Evolutionary conservation across 805 yeast species (phyloP).

Genomic region (Candida pini): DNA sequence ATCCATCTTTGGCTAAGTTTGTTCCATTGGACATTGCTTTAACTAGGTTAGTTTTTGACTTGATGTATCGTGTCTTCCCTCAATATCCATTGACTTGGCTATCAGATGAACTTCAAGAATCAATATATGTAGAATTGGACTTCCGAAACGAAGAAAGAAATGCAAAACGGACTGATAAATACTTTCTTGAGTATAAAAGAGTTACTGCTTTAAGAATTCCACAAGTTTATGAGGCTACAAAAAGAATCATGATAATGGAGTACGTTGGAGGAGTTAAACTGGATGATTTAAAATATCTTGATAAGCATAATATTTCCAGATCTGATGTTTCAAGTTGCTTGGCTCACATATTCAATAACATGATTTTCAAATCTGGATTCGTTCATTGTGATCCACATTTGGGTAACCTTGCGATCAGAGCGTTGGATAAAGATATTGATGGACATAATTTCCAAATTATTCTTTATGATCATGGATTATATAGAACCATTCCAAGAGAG

Average conservation of each 20-base stretch:
- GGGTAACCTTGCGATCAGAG: slow-evolving; percentile 85
- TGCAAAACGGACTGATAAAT: slow-evolving; percentile 61
- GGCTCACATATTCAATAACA: slow-evolving; percentile 85
- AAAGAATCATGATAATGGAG: slow-evolving; percentile 83
- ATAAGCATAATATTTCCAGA: slow-evolving; percentile 58
- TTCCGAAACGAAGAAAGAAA: slow-evolving; percentile 83
- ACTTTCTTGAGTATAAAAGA: slow-evolving; percentile 51
- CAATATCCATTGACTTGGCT: slow-evolving; percentile 93
- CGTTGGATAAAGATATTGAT: slow-evolving; percentile 25
- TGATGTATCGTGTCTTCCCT: slow-evolving; percentile 78
- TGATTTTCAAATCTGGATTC: slow-evolving; percentile 92
- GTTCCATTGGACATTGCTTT: slow-evolving; percentile 85
- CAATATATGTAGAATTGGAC: slow-evolving; percentile 87
- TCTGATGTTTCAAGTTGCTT: slow-evolving; percentile 79
- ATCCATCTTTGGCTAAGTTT: slow-evolving; percentile 78
- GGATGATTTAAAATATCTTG: slow-evolving; percentile 66
- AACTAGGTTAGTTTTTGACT: slow-evolving; percentile 67
- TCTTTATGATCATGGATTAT: slow-evolving; percentile 91
- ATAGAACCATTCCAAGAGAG: slow-evolving; percentile 72
- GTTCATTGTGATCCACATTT: slow-evolving; percentile 99
- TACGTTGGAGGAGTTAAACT: slow-evolving; percentile 75
- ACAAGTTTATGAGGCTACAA: slow-evolving; percentile 54
- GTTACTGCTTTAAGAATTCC: slow-evolving; percentile 82
- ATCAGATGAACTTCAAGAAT: slow-evolving; percentile 84
- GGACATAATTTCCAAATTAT: slow-evolving; percentile 84